Base-by-base conservation (phyloP, 345 rosid species). In the Citrus unshiu region DNA sequence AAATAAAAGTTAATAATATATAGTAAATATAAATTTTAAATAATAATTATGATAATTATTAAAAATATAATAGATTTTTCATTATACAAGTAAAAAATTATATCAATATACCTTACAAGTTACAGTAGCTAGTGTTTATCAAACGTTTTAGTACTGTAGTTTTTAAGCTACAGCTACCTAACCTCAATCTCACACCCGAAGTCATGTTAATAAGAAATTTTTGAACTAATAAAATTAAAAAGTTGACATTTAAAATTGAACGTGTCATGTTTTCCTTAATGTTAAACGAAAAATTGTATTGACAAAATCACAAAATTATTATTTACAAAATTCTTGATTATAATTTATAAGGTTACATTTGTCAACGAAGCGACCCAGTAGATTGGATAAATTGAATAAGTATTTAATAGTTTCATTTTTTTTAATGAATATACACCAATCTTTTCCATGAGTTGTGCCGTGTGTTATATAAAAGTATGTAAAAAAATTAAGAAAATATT, bases 111-210 rank as follows among this genome's bases (percentile, higher is more conserved):
- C 0, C 5, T 32, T 4, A 32, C 0, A 4, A 32, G 34, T 3
- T 32, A 32, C 34, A 32, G 0, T 0, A 32, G 5, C 0, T 32
- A 32, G 0, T 32, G 5, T 4, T 32, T 32, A 4, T 0, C 5
- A 32, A 32, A 32, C 0, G 0, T 0, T 32, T 32, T 32, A 32
- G 0, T 3, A 0, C 34, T 4, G 5, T 32, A 32, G 0, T 32
- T 32, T 32, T 32, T 32, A 32, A 32, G 34, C 0, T 32, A 32
- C 4, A 32, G 0, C 0, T 34, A 4, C 4, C 4, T 32, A 32
- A 32, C 34, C 4, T 32, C 34, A 32, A 32, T 32, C 0, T 0
- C 34, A 4, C 34, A 30, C 34, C 34, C 0, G 1, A 43, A 61
- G 5, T 12, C 6, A 63, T 10, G 14, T 3, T 25, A 61, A 27